These are phyloP conservation scores for Penicillium canariense DNA, from an alignment of 495 filamentous ascomycete species.

Conservation along the genomic window DNA sequence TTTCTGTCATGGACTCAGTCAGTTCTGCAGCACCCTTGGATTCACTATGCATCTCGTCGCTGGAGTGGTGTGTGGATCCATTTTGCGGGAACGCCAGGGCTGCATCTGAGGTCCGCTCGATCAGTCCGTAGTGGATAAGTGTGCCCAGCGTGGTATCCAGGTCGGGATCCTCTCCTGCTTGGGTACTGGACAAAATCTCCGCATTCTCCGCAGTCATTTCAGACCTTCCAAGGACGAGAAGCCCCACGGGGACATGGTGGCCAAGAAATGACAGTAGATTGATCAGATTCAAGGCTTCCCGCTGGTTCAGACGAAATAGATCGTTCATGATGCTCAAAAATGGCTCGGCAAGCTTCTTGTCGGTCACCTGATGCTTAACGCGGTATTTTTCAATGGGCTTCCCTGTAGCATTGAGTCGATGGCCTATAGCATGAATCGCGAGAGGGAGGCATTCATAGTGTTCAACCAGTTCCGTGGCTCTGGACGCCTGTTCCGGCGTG, in stretches of 20 bases:
- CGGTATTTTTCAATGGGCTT: conserved; percentile 68
- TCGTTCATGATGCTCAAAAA: conserved; percentile 72
- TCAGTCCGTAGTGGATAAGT: conserved; percentile 67
- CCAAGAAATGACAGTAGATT: conserved; percentile 73
- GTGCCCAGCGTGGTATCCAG: conserved; percentile 66
- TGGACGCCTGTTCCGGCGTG: conserved; percentile 54
- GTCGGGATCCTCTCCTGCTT: conserved; percentile 55
- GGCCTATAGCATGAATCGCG: conserved; percentile 76
- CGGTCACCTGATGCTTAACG: conserved; percentile 63
- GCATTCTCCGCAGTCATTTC: conserved; percentile 54
- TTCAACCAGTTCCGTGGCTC: conserved; percentile 64
- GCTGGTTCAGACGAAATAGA: conserved; percentile 55
- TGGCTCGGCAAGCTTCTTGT: conserved; percentile 65
- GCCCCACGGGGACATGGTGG: conserved; percentile 71
- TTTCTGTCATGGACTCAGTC: conserved; percentile 42
- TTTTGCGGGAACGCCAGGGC: conserved; percentile 44
- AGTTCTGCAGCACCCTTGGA: conserved; percentile 28
- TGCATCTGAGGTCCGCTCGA: conserved; percentile 52
- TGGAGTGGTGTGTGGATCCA: conserved; percentile 23
- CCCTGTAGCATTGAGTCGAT: conserved; percentile 66
- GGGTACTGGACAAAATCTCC: conserved; percentile 42
- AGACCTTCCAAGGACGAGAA: conserved; percentile 63
- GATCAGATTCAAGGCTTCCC: conserved; percentile 68
- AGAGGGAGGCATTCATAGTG: conserved; percentile 71
- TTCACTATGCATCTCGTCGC: conserved; percentile 22